Evolutionary conservation across 768 basidiomycete species (phyloP).

Genomic region (Phanerodontia chrysosporium): DNA sequence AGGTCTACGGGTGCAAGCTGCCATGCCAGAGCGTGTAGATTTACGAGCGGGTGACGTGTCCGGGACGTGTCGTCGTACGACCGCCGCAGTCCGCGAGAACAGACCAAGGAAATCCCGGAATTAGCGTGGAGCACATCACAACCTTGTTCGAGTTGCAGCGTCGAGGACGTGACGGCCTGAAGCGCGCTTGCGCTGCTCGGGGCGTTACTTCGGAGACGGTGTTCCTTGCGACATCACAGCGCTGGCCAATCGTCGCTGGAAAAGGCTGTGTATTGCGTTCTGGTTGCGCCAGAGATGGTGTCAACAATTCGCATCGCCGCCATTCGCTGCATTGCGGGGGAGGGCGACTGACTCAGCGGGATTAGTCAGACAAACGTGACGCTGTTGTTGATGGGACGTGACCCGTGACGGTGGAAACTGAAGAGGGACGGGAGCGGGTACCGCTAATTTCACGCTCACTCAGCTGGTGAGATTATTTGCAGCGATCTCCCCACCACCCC

Average conservation of each 20-base stretch:
- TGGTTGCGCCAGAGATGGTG: not conserved
- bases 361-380: constrained; percentile 7
- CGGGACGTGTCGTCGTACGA: constrained; percentile 1
- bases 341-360: not conserved
- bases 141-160: not conserved
- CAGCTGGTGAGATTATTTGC: not conserved
- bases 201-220: not conserved
- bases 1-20: not conserved
- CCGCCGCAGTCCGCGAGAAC: constrained; percentile 5
- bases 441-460: constrained; percentile 7
- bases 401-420: not conserved
- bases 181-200: not conserved
- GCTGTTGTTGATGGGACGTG: not conserved
- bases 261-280: not conserved
- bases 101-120: not conserved
- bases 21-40: not conserved
- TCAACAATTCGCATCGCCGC: constrained; percentile 1
- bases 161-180: not conserved
- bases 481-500: constrained; percentile 4
- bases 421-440: not conserved
- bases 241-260: not conserved
- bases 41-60: not conserved
- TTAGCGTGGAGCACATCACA: not conserved
- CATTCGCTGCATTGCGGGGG: not conserved
- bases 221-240: not conserved